These are phyloP conservation scores for Didymella arachidicola DNA, from an alignment of 2,329 filamentous ascomycete species.

Conservation along the genomic window DNA sequence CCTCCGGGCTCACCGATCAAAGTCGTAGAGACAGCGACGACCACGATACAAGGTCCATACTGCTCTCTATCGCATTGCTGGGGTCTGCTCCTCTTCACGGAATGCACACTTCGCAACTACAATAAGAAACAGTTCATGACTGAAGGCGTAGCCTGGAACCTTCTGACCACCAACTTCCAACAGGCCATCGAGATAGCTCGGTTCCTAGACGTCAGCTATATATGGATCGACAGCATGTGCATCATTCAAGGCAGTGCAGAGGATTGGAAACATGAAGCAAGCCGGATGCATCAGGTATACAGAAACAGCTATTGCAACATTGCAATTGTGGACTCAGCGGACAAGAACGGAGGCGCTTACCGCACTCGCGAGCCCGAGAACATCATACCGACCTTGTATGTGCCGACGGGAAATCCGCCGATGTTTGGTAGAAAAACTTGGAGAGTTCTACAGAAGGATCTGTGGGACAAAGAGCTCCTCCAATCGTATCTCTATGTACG, in stretches of 20 bases:
- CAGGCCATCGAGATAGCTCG: slow-evolving; percentile 35
- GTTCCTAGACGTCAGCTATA: slow-evolving; percentile 32
- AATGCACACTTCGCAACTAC: slow-evolving; percentile 9
- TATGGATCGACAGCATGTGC: slow-evolving; percentile 41
- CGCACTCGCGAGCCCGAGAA: slow-evolving; percentile 25
- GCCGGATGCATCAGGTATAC: slow-evolving; percentile 42
- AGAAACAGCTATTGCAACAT: slow-evolving; percentile 42
- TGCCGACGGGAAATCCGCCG: not conserved
- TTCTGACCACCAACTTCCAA: slow-evolving; percentile 34
- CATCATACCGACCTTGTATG: slow-evolving; percentile 8
- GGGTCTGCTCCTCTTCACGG: slow-evolving; percentile 26
- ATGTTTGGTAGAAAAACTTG: not conserved
- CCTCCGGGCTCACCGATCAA: slow-evolving; percentile 8
- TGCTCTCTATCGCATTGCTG: slow-evolving; percentile 35
- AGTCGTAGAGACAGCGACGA: slow-evolving; percentile 28
- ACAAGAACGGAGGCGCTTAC: slow-evolving; percentile 33
- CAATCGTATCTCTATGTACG: not conserved
- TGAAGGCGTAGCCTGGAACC: slow-evolving; percentile 26
- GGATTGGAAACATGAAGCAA: slow-evolving; percentile 32
- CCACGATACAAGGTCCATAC: slow-evolving; percentile 28
- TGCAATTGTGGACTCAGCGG: slow-evolving; percentile 32
- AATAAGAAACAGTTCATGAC: slow-evolving; percentile 22
- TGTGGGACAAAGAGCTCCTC: not conserved
- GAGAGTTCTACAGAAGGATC: not conserved
- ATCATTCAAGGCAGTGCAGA: slow-evolving; percentile 27